Base-by-base conservation (phyloP, 1,284 basidiomycete genomes). In the Irpex lacteus region DNA sequence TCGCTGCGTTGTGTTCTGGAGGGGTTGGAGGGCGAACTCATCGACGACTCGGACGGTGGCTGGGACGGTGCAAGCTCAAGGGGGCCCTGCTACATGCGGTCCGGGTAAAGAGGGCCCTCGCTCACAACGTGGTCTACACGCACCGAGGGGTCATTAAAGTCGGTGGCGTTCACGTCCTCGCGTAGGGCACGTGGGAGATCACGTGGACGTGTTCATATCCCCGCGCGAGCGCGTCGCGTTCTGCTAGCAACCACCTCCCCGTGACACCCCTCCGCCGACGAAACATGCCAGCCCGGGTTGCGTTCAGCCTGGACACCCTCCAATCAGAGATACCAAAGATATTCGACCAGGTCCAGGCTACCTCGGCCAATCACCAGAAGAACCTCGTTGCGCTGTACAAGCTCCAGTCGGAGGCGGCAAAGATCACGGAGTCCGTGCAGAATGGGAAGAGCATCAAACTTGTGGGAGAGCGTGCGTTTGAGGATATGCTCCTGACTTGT, bases 371-470 rank as follows among this genome's bases (percentile, higher is more conserved):
- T 74, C 96, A 94, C 75, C 86, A 91, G 67, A 98, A 98, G 83
- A 98, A 98, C 77, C 86, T 90, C 65, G 91, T 96, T 59, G 88
- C 90, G 0, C 85, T 98, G 1, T 85, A 92, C 79, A 95, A 96
- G 74, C 77, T 96, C 50, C 95, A 98, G 69, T 71, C 80, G 18
- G 85, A 89, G 68, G 89, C 89, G 34, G 82, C 87, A 0, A 71
- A 77, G 2, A 75, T 91, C 68, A 88, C 82, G 2, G 84, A 91
- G 65, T 63, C 80, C 6, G 74, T 83, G 19, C 80, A 81, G 26
- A 80, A 82, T 65, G 84, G 84, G 4, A 79, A 77, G 61, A 82
- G 79, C 55, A 76, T 83, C 58, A 89, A 86, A 67, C 82, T 92
- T 5, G 81, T 86, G 0, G 97, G 95, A 7, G 96, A 98, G 75